Percentiles rank a stretch among this genome's conserved stretches.
These are phyloP conservation scores for Erythrobasidium hasegawianum DNA, from an alignment of 1,284 basidiomycete species.

Conservation along the genomic window DNA sequence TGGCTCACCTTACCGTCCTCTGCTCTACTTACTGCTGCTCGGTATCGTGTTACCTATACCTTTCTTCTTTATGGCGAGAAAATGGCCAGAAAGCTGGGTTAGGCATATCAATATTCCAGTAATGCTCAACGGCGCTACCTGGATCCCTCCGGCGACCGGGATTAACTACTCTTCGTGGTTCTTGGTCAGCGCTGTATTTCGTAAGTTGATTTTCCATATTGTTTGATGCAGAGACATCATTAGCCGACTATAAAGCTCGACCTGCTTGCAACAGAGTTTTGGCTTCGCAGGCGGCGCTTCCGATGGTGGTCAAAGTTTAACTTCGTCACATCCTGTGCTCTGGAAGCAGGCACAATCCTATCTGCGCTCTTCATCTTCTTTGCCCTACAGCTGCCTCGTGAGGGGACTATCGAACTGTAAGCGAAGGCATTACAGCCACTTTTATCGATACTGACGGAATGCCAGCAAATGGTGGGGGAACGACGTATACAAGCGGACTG, in stretches of 20 bases:
- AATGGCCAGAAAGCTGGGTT: slow-evolving; percentile 68
- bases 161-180: slow-evolving; percentile 95
- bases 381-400: slow-evolving; percentile 68
- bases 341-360: slow-evolving; percentile 61
- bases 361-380: slow-evolving; percentile 81
- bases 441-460: neutral
- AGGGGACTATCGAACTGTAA: slow-evolving; percentile 54
- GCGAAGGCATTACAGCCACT: neutral
- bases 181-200: slow-evolving; percentile 81
- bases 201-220: slow-evolving; percentile 47
- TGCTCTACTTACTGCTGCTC: slow-evolving; percentile 71
- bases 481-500: slow-evolving; percentile 55
- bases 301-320: slow-evolving; percentile 96
- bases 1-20: slow-evolving; percentile 70
- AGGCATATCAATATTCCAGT: slow-evolving; percentile 79
- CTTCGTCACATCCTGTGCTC: slow-evolving; percentile 58
- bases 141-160: slow-evolving; percentile 82
- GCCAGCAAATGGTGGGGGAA: slow-evolving; percentile 82
- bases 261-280: slow-evolving; percentile 59
- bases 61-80: slow-evolving; percentile 70
- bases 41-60: slow-evolving; percentile 78
- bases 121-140: slow-evolving; percentile 70
- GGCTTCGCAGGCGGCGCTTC: slow-evolving; percentile 72
- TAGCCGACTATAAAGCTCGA: no score
- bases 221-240: no score